Evolutionary conservation across 148 eudicot genomes (phyloP).

Genomic region (Oxyria digyna): DNA sequence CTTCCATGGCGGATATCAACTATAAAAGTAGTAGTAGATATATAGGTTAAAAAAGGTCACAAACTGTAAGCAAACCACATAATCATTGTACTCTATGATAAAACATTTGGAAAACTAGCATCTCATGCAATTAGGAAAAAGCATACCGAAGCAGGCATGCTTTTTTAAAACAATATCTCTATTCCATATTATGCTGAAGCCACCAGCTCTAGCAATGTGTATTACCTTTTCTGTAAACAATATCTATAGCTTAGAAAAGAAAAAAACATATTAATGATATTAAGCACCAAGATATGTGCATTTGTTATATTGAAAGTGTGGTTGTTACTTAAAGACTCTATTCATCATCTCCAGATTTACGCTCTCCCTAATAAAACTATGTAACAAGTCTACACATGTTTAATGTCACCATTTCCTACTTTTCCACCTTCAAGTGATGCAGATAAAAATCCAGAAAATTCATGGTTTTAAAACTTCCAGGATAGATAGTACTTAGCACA

Average conservation of each 20-base stretch:
- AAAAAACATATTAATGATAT: neutral
- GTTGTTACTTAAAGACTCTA: neutral
- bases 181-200: neutral
- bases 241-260: neutral
- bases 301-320: neutral
- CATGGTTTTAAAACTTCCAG: too few relatives aligned
- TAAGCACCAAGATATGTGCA: neutral
- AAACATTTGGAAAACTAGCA: neutral
- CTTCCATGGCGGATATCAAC: slow-evolving; percentile 55
- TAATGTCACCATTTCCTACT: too few relatives aligned
- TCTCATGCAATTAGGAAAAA: neutral
- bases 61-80: neutral
- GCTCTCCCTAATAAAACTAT: too few relatives aligned
- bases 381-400: too few relatives aligned
- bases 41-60: neutral
- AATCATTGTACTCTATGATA: neutral
- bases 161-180: neutral
- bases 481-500: too few relatives aligned
- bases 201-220: neutral
- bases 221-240: neutral
- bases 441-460: too few relatives aligned
- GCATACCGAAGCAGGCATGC: neutral
- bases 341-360: neutral
- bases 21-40: slow-evolving; percentile 11
- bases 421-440: too few relatives aligned